These are phyloP conservation scores for Benincasa hispida DNA, from an alignment of 306 rosid genomes.

Conservation along the genomic window DNA sequence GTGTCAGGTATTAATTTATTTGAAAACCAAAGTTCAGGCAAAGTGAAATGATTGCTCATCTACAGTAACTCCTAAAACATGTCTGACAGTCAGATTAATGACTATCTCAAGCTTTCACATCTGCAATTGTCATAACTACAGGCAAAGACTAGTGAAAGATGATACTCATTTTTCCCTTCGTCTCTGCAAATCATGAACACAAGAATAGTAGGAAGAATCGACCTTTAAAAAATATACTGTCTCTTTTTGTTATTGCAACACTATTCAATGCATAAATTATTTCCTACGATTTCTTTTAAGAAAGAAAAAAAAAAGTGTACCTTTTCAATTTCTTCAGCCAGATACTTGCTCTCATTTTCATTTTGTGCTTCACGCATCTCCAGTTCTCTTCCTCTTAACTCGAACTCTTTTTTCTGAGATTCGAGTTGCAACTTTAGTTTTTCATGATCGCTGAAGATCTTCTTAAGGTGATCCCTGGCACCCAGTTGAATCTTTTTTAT, in stretches of 20 bases:
- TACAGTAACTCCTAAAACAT: neutral
- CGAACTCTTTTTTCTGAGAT: constrained; percentile 67
- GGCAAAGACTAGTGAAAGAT: neutral
- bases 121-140: neutral
- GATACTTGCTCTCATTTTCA: constrained; percentile 69
- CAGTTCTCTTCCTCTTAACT: constrained; percentile 53
- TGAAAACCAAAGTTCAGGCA: neutral
- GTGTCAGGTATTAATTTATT: neutral
- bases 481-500: constrained; percentile 69
- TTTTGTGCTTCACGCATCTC: constrained; percentile 79
- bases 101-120: neutral
- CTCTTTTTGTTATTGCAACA: neutral
- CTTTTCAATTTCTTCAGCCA: constrained; percentile 70
- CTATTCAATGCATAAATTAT: neutral
- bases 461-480: constrained; percentile 78
- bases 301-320: constrained; percentile 22
- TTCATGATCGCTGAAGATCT: constrained; percentile 66
- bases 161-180: neutral
- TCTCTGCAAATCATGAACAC: neutral
- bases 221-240: neutral
- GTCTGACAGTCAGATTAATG: neutral
- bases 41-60: too few relatives aligned
- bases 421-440: constrained; percentile 68
- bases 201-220: neutral
- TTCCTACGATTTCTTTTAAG: neutral